Percentiles rank a stretch among this genome's conserved stretches.
Evolutionary conservation across 2,329 filamentous ascomycete genomes (phyloP).

Genomic region (Ceratocystis huliohia): DNA sequence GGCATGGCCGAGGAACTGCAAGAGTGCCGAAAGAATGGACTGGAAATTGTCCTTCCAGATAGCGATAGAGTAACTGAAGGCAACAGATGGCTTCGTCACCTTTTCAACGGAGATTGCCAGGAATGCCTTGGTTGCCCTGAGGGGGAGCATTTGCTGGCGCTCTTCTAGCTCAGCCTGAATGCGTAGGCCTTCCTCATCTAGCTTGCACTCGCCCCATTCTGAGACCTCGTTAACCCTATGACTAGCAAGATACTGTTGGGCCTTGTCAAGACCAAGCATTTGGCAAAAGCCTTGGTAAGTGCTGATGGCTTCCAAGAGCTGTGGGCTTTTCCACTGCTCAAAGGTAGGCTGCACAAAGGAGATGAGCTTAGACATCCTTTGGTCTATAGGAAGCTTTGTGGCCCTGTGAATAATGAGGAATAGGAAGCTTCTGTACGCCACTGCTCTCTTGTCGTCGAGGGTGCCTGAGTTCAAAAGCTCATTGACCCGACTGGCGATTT

Average conservation of each 20-base stretch:
- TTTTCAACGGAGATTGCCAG: slow-evolving; percentile 88
- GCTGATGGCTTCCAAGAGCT: slow-evolving; percentile 54
- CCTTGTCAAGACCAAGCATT: slow-evolving; percentile 64
- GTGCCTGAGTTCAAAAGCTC: slow-evolving; percentile 62
- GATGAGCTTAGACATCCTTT: slow-evolving; percentile 58
- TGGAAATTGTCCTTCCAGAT: slow-evolving; percentile 82
- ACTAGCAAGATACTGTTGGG: slow-evolving; percentile 64
- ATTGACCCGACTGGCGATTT: slow-evolving; percentile 70
- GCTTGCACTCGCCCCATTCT: slow-evolving; percentile 68
- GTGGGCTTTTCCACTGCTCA: slow-evolving; percentile 61
- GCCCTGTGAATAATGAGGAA: slow-evolving; percentile 91
- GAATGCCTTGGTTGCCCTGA: slow-evolving; percentile 81
- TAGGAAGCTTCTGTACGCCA: slow-evolving; percentile 78
- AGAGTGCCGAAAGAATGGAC: slow-evolving; percentile 67
- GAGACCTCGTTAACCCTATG: slow-evolving; percentile 60
- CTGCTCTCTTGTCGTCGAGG: slow-evolving; percentile 68
- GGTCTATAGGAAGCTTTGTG: slow-evolving; percentile 55
- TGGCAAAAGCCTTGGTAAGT: slow-evolving; percentile 69
- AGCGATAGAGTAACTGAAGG: slow-evolving; percentile 61
- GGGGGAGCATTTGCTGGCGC: slow-evolving; percentile 60
- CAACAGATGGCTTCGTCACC: slow-evolving; percentile 57
- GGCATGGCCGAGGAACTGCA: slow-evolving; percentile 77
- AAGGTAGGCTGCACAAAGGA: slow-evolving; percentile 74
- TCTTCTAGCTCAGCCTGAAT: slow-evolving; percentile 69
- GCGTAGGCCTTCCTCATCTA: slow-evolving; percentile 67